A percentile compares a stretch with the other conserved stretches of the same genome.
Evolutionary conservation across 169 alveolate genomes (phyloP).

Genomic region (Cryptosporidium canis): DNA sequence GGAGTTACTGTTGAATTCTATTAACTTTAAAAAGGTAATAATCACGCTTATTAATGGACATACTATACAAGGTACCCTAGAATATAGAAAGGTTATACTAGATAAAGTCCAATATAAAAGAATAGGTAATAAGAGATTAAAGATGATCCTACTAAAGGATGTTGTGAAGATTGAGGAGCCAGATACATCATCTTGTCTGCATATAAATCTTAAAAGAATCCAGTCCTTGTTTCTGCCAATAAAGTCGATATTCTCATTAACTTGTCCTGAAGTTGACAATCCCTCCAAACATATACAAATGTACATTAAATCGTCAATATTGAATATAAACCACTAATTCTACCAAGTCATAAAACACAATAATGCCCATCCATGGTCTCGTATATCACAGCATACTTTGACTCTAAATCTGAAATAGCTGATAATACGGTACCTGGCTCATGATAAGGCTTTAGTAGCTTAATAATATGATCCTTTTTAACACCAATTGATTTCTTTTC

Average conservation of each 20-base stretch:
- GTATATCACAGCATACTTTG: constrained; percentile 66
- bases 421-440: constrained; percentile 20
- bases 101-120: constrained; percentile 4
- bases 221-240: constrained; percentile 37
- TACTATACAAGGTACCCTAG: constrained; percentile 43
- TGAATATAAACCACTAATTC: background rate
- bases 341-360: constrained; percentile 11
- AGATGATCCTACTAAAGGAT: constrained; percentile 41
- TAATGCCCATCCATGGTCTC: constrained; percentile 54
- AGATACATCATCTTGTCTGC: background rate
- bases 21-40: constrained; percentile 1
- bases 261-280: constrained; percentile 60
- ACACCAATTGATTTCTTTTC: constrained; percentile 16
- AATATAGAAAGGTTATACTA: constrained; percentile 23
- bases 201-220: background rate
- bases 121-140: constrained; percentile 13
- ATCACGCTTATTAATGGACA: constrained; percentile 40
- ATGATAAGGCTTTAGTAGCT: constrained; percentile 7
- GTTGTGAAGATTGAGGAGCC: background rate
- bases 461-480: constrained; percentile 14
- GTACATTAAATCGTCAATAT: constrained; percentile 20
- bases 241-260: constrained; percentile 37
- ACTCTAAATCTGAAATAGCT: constrained; percentile 55
- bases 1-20: constrained; percentile 23
- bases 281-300: constrained; percentile 20